Evolutionary conservation across 2,329 filamentous ascomycete species (phyloP), one percentile per base, ranked within the genome.

Genomic region (Xylaria arbuscula): DNA sequence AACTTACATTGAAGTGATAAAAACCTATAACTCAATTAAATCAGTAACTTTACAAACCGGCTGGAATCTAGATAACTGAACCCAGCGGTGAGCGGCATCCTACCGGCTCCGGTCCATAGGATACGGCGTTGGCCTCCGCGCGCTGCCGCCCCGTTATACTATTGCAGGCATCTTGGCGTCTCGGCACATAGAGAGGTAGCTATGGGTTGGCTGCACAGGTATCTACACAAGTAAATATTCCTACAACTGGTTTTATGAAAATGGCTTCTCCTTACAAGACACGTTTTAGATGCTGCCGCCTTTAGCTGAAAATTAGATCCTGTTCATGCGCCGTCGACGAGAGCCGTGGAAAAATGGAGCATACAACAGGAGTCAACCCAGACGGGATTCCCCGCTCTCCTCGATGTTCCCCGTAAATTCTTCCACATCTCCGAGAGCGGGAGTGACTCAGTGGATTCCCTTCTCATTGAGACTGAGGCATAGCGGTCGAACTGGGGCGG

Each of bases 401-500:
- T 56, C 62, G 62, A 45, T 1, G 17, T 53, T 38, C 62, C 62
- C 62, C 62, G 47, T 19, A 24, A 10, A 3, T 58, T 59, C 24
- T 55, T 32, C 62, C 56, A 60, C 47, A 47, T 51, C 62, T 64
- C 62, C 62, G 56, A 65, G 47, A 60, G 40, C 48, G 47, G 55
- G 28, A 53, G 50, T 59, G 62, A 54, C 47, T 59, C 48, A 36
- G 15, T 40, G 10, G 19, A 28, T 45, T 53, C 19, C 36, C 55
- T 53, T 55, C 55, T 48, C 62, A 65, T 38, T 6, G 15, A 38
- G 36, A 45, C 48, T 32, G 47, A 55, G 38, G 50, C 55, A n/a
- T 19, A 7, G 24, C 17, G 17, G 54, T 45, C 55, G 17, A 53
- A 38, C 40, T 59, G 36, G 55, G 40, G 36, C 34, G 45, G 15